Percentiles rank a stretch among this genome's conserved stretches.
Evolutionary conservation across 331 rosid species (phyloP).

Genomic region (Rosa hybrid): DNA sequence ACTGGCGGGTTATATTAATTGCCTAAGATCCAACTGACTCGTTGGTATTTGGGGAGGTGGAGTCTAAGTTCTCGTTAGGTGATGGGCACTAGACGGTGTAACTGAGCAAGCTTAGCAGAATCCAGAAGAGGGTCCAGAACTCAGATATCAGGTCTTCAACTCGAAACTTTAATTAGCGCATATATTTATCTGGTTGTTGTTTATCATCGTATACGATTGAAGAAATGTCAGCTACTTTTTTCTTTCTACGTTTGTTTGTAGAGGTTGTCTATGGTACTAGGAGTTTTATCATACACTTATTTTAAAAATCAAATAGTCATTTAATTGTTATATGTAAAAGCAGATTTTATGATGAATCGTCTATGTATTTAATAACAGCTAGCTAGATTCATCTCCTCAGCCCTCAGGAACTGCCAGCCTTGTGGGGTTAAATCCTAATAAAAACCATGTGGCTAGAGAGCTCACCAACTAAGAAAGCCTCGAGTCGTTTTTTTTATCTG

Average conservation of each 20-base stretch:
- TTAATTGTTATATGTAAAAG: too few relatives aligned
- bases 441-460: not conserved
- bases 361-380: not conserved
- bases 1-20: not conserved
- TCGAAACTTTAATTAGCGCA: not conserved
- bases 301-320: too few relatives aligned
- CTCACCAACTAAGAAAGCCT: constrained; percentile 2
- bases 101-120: not conserved
- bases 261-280: too few relatives aligned
- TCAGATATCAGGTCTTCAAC: constrained; percentile 8
- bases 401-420: not conserved
- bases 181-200: not conserved
- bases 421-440: not conserved
- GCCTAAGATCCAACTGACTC: not conserved
- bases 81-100: not conserved
- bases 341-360: not conserved
- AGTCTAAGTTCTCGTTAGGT: not conserved
- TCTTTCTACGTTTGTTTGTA: not conserved
- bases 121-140: not conserved
- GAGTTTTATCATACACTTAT: too few relatives aligned
- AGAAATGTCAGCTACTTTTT: not conserved
- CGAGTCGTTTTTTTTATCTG: not conserved
- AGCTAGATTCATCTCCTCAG: not conserved
- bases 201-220: not conserved
- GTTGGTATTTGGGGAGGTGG: constrained; percentile 7